phyloP scores from a whole-genome alignment of 2,329 filamentous ascomycete species.

The Xylaria sp. region DNA sequence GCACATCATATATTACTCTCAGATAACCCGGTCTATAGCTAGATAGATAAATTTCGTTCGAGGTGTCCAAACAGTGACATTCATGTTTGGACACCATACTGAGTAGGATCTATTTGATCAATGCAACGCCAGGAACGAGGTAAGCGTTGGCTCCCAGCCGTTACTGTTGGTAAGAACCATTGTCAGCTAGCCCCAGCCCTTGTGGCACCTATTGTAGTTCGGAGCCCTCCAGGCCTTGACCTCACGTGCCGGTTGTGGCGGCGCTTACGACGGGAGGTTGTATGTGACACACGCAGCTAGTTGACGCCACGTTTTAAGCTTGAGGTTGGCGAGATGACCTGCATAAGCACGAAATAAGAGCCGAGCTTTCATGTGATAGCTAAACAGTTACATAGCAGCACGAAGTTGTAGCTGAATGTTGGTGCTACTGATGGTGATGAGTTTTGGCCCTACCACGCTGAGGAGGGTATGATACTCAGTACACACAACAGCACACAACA shows the following conservation, averaged over 20 bases:
- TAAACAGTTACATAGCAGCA: neutral
- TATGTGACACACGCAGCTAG: neutral
- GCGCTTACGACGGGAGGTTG: slow-evolving; percentile 7
- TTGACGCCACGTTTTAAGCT: slow-evolving; percentile 1
- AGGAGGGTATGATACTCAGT: neutral
- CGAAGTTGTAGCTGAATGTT: slow-evolving; percentile 2
- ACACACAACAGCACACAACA: neutral
- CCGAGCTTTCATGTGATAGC: slow-evolving; percentile 25
- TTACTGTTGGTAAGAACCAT: neutral
- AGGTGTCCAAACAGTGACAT: neutral
- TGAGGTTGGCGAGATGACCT: neutral
- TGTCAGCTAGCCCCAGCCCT: neutral
- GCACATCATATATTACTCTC: neutral
- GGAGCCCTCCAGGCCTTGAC: neutral
- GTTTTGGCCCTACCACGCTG: neutral
- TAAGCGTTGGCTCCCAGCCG: neutral
- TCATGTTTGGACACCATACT: neutral
- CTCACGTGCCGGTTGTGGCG: slow-evolving; percentile 16
- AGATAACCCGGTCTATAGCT: neutral
- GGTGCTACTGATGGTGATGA: neutral
- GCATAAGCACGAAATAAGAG: neutral
- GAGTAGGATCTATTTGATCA: neutral
- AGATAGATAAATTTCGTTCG: neutral
- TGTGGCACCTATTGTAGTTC: neutral
- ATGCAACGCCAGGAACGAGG: neutral